Evolutionary conservation across 1,139 yeast genomes (phyloP), one percentile per base, ranked within the genome.

Genomic region (Yamadazyma diospyri): DNA sequence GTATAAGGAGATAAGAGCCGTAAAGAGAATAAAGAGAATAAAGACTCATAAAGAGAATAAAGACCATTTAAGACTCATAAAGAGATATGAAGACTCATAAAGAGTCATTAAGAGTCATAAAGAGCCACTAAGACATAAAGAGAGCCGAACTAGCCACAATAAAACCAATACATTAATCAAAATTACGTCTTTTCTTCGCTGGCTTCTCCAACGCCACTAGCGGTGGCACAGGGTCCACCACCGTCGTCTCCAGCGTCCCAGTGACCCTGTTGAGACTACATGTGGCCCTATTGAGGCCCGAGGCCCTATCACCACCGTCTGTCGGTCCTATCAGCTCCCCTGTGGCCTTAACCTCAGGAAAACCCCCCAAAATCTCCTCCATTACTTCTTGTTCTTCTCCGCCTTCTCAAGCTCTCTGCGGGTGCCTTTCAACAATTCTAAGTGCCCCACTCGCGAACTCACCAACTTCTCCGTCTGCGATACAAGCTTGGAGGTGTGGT

Each of bases 361-460:
- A 18, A 18, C 9, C 9, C 6, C 20, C 9, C 20, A 18, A 18
- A 10, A 22, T 22, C 7, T 22, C 25, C n/a, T 22, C 20, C 10
- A 30, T 25, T 20, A 16, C 16, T 29, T 46, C 16, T 41, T 44
- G 16, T 46, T 55, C 53, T 71, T 72, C 40, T 64, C 69, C 16
- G 55, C 57, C 55, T 72, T 81, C 52, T 84, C 95, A 11, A 85
- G 46, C 51, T 84, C 78, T 59, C 94, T 76, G 66, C 97, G 79
- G n/a, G 94, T 81, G 10, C 97, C 98, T 57, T 85, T 87, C 43
- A 92, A 65, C 32, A 92, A 57, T 60, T 92, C 98, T 50, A 92
- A 70, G 59, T 92, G 97, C n/a, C 98, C 98, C 4, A 89, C 97
- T 57, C 92, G 76, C 35, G 94, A 72, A 3, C 97, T 81, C 46